Evolutionary conservation across 1,284 basidiomycete genomes (phyloP).

Genomic region (Sanguinoderma infundibulare): DNA sequence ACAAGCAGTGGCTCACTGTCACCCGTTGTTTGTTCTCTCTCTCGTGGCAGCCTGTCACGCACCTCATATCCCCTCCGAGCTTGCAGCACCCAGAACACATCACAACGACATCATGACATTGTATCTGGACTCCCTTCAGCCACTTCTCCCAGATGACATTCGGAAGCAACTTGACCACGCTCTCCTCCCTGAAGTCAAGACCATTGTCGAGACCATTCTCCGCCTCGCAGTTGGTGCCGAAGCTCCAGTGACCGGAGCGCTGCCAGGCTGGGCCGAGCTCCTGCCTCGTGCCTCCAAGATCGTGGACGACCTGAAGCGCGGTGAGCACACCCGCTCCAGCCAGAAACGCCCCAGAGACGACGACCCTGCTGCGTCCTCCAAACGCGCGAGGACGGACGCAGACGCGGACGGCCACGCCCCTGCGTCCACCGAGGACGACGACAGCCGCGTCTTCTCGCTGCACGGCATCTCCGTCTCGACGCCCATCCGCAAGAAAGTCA

Average conservation of each 20-base stretch:
- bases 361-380: slow-evolving; percentile 16
- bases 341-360: slow-evolving; percentile 31
- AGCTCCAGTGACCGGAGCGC: slow-evolving; percentile 13
- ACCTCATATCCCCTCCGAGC: neutral
- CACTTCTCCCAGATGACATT: slow-evolving; percentile 21
- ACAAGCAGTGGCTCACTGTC: neutral
- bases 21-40: neutral
- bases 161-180: slow-evolving; percentile 18
- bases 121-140: slow-evolving; percentile 20
- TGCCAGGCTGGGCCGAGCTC: slow-evolving; percentile 21
- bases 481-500: slow-evolving; percentile 72
- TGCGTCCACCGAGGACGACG: slow-evolving; percentile 33
- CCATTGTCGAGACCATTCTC: slow-evolving; percentile 27
- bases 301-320: slow-evolving; percentile 23
- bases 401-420: too few species aligned
- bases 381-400: slow-evolving; percentile 16
- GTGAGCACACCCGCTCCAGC: slow-evolving; percentile 10
- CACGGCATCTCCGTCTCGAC: slow-evolving; percentile 64
- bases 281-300: slow-evolving; percentile 22
- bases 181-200: slow-evolving; percentile 15
- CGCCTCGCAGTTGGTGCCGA: slow-evolving; percentile 29
- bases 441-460: slow-evolving; percentile 54
- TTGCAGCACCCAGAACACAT: neutral
- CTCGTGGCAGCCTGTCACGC: neutral
- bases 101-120: slow-evolving; percentile 6